Conservation (phyloP, 805 yeast species). For the Tetrapisispora nanseiensis region DNA sequence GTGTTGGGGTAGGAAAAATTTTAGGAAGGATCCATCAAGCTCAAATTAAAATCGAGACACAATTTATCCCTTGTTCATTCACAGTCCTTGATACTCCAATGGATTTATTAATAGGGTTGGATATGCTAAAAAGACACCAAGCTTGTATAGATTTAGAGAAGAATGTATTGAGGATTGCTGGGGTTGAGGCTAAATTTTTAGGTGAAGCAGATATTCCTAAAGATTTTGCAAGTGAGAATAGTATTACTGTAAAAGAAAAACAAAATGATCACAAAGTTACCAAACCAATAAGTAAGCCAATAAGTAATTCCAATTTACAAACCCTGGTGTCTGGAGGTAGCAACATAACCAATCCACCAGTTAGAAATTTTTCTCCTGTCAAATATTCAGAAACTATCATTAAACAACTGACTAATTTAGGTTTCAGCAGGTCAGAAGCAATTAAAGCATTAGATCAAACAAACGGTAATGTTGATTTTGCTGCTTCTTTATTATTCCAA, state of each 20-base stretch:
- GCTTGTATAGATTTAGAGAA: conserved; percentile 66
- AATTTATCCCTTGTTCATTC: conserved; percentile 56
- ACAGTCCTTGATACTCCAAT: conserved; percentile 53
- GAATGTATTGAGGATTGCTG: conserved; percentile 61
- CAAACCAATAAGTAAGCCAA: not conserved
- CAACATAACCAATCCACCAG: not conserved
- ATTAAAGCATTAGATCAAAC: conserved; percentile 54
- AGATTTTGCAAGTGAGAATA: conserved; percentile 8
- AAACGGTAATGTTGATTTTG: conserved; percentile 72
- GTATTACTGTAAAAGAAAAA: not conserved
- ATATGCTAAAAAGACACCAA: conserved; percentile 82
- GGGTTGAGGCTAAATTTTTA: conserved; percentile 60
- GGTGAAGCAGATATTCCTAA: conserved; percentile 61
- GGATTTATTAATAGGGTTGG: conserved; percentile 79
- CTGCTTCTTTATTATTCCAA: conserved; percentile 66
- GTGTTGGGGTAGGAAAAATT: conserved; percentile 77
- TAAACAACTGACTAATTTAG: conserved; percentile 49
- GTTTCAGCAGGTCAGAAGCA: conserved; percentile 60
- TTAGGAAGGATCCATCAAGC: conserved; percentile 83
- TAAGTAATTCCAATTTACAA: not conserved
- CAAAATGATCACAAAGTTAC: not conserved
- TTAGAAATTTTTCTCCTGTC: not conserved
- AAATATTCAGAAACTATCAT: conserved; percentile 32
- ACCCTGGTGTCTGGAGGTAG: not conserved
- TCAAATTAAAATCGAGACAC: conserved; percentile 66